Percentiles rank a stretch among this genome's conserved stretches.
phyloP scores from a whole-genome alignment of 2,329 filamentous ascomycete species.

The Penicillium hesseltinei region DNA sequence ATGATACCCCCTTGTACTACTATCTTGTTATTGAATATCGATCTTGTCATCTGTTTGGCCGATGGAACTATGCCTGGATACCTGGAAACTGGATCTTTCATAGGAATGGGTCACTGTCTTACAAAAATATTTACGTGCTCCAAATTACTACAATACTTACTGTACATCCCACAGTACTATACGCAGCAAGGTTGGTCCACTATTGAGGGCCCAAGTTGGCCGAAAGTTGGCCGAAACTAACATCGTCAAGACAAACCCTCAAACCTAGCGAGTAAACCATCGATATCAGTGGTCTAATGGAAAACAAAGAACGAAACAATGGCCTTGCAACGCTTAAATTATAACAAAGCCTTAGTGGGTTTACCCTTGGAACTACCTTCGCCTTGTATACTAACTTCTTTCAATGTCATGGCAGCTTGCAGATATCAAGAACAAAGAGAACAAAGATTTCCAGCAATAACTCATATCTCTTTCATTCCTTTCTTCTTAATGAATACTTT shows the following conservation, averaged over 20 bases:
- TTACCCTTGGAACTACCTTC: neutral
- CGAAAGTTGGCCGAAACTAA: neutral
- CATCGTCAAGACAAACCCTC: neutral
- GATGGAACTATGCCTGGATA: neutral
- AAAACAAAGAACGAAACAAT: neutral
- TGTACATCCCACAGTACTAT: too few species aligned
- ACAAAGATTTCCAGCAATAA: neutral
- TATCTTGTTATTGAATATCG: neutral
- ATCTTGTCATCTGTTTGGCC: neutral
- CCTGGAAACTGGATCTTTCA: neutral
- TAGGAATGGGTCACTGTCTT: neutral
- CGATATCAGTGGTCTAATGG: neutral
- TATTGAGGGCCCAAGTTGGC: neutral
- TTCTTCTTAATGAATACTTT: neutral
- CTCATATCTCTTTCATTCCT: neutral
- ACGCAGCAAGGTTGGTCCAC: neutral
- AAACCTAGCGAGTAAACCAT: neutral
- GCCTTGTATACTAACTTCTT: neutral
- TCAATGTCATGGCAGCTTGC: neutral
- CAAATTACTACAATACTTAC: neutral
- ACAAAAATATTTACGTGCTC: neutral
- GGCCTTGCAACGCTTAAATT: neutral
- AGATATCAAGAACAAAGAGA: neutral
- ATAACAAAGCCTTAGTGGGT: neutral
- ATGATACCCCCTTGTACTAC: conserved; percentile 1